Percentiles rank a stretch among this genome's conserved stretches.
Conservation (phyloP, 2,329 filamentous ascomycete species). For the Tolypocladium endophyticum region DNA sequence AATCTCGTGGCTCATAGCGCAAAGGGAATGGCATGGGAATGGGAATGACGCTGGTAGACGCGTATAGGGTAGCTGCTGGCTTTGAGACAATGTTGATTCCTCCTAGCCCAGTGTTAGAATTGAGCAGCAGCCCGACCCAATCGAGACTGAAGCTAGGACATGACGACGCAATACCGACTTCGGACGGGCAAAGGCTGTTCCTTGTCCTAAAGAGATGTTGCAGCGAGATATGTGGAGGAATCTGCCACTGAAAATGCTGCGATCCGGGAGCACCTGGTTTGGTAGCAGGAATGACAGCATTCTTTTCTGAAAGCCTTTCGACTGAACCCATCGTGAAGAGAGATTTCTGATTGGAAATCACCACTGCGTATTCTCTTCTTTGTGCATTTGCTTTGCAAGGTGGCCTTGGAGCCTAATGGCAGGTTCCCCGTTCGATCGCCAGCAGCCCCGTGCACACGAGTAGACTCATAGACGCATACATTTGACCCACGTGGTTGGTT, state of each 20-base stretch:
- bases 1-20: too few species aligned
- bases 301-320: neutral
- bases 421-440: too few species aligned
- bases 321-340: neutral
- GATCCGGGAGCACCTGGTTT: neutral
- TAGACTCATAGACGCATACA: neutral
- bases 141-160: neutral
- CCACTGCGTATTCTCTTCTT: neutral
- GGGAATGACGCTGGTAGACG: neutral
- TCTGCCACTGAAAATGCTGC: neutral
- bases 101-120: neutral
- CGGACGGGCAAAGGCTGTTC: neutral
- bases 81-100: neutral
- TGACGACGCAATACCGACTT: neutral
- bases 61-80: neutral
- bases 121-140: neutral
- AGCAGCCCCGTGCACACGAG: neutral
- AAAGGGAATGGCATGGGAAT: neutral
- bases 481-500: slow-evolving; percentile 1
- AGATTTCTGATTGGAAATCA: too few species aligned
- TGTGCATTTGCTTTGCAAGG: neutral
- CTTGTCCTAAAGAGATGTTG: neutral
- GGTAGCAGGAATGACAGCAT: neutral
- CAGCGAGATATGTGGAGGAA: too few species aligned
- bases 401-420: neutral